A percentile compares a stretch with the other conserved stretches of the same genome.
phyloP scores from a whole-genome alignment of 768 basidiomycete genomes.

The Boletus rufocinnamomeus region DNA sequence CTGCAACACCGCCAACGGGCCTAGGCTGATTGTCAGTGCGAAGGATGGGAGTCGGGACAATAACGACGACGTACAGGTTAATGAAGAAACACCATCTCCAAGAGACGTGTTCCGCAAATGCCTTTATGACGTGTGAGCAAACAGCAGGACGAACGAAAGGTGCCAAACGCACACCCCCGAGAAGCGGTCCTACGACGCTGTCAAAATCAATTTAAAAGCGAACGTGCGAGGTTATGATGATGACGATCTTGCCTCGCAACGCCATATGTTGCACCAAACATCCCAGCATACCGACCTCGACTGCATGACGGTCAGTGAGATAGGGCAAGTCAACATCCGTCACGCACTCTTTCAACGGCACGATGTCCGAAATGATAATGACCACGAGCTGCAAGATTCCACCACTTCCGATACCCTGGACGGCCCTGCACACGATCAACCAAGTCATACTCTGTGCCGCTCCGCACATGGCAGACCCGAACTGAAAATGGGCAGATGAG shows the following conservation, averaged over 20 bases:
- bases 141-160: not conserved
- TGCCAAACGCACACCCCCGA: conserved; percentile 66
- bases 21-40: conserved; percentile 35
- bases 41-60: not conserved
- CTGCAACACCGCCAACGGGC: too few species aligned
- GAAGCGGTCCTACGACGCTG: conserved; percentile 74
- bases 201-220: not conserved
- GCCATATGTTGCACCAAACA: conserved; percentile 79
- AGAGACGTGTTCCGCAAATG: too few species aligned
- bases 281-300: too few species aligned
- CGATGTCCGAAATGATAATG: too few species aligned
- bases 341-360: too few species aligned
- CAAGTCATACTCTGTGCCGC: conserved; percentile 71
- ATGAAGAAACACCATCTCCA: too few species aligned
- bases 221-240: too few species aligned
- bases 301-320: too few species aligned
- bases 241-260: conserved; percentile 60
- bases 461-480: too few species aligned
- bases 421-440: conserved; percentile 73
- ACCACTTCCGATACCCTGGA: conserved; percentile 85
- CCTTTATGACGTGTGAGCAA: conserved; percentile 6
- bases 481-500: too few species aligned
- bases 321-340: too few species aligned
- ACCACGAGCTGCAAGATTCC: conserved; percentile 76
- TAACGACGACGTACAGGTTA: too few species aligned